Evolutionary conservation across 768 basidiomycete genomes (phyloP).

Genomic region (Tulasnella calospora): DNA sequence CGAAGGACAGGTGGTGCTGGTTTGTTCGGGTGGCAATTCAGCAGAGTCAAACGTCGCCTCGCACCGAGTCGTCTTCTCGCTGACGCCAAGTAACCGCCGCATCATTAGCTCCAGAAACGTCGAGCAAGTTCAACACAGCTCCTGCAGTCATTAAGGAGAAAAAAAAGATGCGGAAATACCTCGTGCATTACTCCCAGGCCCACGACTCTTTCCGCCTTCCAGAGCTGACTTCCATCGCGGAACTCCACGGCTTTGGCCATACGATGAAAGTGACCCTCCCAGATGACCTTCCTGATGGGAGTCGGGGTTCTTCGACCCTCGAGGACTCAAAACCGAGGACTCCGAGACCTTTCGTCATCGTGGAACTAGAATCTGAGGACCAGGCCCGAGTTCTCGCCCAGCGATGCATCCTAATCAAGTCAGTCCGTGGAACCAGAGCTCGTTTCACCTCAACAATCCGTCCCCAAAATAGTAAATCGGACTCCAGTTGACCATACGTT

Average conservation of each 20-base stretch:
- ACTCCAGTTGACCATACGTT: slow-evolving; percentile 14
- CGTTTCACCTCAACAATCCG: too few relatives aligned
- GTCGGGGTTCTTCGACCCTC: not conserved
- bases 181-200: slow-evolving; percentile 74
- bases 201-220: slow-evolving; percentile 82
- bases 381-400: slow-evolving; percentile 68
- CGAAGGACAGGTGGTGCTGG: too few relatives aligned
- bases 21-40: too few relatives aligned
- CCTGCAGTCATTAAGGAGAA: not conserved
- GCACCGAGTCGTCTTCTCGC: too few relatives aligned
- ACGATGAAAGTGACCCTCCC: slow-evolving; percentile 45
- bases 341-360: slow-evolving; percentile 66
- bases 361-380: slow-evolving; percentile 62
- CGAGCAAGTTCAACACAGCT: too few relatives aligned
- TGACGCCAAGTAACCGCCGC: too few relatives aligned
- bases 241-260: slow-evolving; percentile 57
- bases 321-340: slow-evolving; percentile 46
- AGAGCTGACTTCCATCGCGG: slow-evolving; percentile 70
- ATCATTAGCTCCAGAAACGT: too few relatives aligned
- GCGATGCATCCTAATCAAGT: slow-evolving; percentile 84
- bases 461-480: not conserved
- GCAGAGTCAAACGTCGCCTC: too few relatives aligned
- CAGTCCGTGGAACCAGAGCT: slow-evolving; percentile 31
- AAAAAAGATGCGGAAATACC: slow-evolving; percentile 37
- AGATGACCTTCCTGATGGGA: slow-evolving; percentile 39